Evolutionary conservation across 2,329 filamentous ascomycete genomes (phyloP), one percentile per base, ranked within the genome.

Genomic region (Leptographium wingfieldii): DNA sequence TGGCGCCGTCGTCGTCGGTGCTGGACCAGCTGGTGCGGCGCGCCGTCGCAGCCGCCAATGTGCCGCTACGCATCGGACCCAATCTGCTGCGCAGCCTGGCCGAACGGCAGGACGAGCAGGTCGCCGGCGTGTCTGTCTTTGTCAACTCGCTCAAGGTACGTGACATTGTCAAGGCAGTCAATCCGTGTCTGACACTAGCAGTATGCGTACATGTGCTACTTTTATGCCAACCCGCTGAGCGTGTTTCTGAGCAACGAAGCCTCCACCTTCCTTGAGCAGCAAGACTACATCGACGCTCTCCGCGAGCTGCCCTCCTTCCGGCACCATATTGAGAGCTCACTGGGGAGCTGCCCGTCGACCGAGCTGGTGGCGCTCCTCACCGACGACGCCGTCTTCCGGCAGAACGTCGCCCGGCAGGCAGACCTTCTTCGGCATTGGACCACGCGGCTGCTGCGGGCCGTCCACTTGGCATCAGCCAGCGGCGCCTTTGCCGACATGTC

Each of bases 131-230:
- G 19, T 84, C 89, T 60, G 81, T 82, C 10, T 88, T 92, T 68
- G 77, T 86, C 55, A 82, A 82, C 68, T 84, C 86, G 12, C 67
- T 91, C 2, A 87, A 88, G 76, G 85, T 85, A 55, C 12, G 16
- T 29, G 54, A 9, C 6, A 9, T 35, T 35, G 33, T 10, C 10
- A 11, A 9, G 33, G 33, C 9, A 11, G 33, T 9, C 9, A 11
- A 10, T 10, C 3, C 16, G 27, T 16, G n/a, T 57, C 16, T 27
- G 31, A n/a, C 19, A n/a, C 11, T 14, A 12, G n/a, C 52, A 90
- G 81, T 94, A 92, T 72, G 83, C 86, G 1, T 90, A 91, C 68
- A 92, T 95, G 88, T 89, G 86, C 60, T 87, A 91, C 69, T 92
- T 89, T 68, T 92, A 90, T 66, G 87, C 86, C 48, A 92, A 91